phyloP scores from a whole-genome alignment of 495 filamentous ascomycete genomes.

The Neurospora sp. region DNA sequence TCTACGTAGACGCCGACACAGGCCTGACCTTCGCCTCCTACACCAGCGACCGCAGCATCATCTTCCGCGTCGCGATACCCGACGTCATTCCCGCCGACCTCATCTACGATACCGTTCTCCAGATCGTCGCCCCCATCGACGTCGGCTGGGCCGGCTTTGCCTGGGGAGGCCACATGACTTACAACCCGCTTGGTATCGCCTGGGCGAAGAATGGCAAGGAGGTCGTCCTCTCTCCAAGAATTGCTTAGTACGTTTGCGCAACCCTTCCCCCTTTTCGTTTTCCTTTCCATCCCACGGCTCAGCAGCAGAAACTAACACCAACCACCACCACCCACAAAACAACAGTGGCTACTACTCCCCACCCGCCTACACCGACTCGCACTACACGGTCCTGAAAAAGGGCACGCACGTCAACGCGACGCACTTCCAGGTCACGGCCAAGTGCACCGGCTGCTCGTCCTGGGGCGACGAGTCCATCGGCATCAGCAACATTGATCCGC shows the following conservation, averaged over 20 bases:
- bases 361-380: slow-evolving; percentile 20
- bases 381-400: slow-evolving; percentile 30
- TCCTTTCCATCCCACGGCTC: no score
- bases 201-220: slow-evolving; percentile 34
- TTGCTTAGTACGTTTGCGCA: slow-evolving; percentile 29
- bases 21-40: slow-evolving; percentile 33
- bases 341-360: slow-evolving; percentile 36
- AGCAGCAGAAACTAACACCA: not conserved
- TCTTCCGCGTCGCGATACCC: slow-evolving; percentile 32
- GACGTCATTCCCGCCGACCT: slow-evolving; percentile 19
- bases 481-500: slow-evolving; percentile 25
- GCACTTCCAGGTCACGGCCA: slow-evolving; percentile 35
- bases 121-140: slow-evolving; percentile 26
- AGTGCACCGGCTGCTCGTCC: slow-evolving; percentile 31
- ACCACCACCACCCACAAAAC: not conserved
- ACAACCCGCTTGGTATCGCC: slow-evolving; percentile 34
- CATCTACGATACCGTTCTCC: slow-evolving; percentile 32
- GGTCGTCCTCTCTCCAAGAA: slow-evolving; percentile 28
- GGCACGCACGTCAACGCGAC: slow-evolving; percentile 35
- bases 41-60: slow-evolving; percentile 25
- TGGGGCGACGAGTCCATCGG: slow-evolving; percentile 36
- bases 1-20: slow-evolving; percentile 28
- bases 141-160: slow-evolving; percentile 37
- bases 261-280: no score
- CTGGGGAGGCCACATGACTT: slow-evolving; percentile 38